Percentiles rank a stretch among this genome's conserved stretches.
These are phyloP conservation scores for Tetrapyrgos nigripes DNA, from an alignment of 1,284 basidiomycete species.

Conservation along the genomic window DNA sequence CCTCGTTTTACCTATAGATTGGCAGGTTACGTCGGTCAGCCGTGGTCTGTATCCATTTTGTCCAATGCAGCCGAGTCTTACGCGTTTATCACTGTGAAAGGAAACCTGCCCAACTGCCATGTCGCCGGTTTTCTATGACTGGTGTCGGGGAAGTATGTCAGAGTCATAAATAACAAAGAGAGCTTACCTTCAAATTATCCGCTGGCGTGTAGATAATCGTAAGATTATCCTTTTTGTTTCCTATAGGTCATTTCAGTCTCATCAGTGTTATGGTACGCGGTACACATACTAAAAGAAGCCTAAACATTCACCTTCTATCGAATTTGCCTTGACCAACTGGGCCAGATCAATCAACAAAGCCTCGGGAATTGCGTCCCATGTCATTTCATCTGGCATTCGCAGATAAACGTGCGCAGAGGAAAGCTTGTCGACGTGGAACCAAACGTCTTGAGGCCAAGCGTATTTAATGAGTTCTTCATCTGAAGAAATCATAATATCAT, in stretches of 20 bases:
- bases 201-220: constrained; percentile 95
- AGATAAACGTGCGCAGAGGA: constrained; percentile 96
- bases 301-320: constrained; percentile 88
- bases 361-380: constrained; percentile 89
- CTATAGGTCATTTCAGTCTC: constrained; percentile 53
- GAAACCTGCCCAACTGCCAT: constrained; percentile 97
- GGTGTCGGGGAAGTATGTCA: neutral
- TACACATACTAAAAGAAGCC: neutral
- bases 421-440: constrained; percentile 90
- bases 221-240: constrained; percentile 95
- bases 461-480: constrained; percentile 74
- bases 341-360: constrained; percentile 85
- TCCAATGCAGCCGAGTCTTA: constrained; percentile 35
- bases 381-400: constrained; percentile 84
- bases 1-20: constrained; percentile 75
- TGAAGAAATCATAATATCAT: neutral
- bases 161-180: constrained; percentile 1
- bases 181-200: constrained; percentile 82
- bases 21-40: constrained; percentile 7
- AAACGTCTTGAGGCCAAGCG: constrained; percentile 83
- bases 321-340: constrained; percentile 97
- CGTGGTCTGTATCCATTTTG: neutral
- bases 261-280: neutral
- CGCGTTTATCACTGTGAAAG: constrained; percentile 90
- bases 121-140: constrained; percentile 89